These are phyloP conservation scores for Neonectria hederae DNA, from an alignment of 2,329 filamentous ascomycete genomes.

Conservation along the genomic window DNA sequence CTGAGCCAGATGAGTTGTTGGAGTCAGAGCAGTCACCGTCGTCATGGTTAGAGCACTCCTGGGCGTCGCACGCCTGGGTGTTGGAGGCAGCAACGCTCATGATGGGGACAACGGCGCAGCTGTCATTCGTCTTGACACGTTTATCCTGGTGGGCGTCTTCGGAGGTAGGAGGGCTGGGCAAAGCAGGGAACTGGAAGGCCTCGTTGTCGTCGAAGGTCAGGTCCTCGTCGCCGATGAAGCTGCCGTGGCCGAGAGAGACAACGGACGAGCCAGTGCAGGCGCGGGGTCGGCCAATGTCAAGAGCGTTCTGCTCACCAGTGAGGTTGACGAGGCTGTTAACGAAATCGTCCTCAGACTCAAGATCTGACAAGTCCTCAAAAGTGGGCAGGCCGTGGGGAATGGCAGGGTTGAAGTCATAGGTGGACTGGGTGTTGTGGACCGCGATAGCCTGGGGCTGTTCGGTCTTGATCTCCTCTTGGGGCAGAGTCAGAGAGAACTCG, in stretches of 20 bases:
- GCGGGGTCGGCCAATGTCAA: slow-evolving; percentile 75
- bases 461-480: slow-evolving; percentile 71
- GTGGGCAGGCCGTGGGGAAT: slow-evolving; percentile 69
- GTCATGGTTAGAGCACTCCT: slow-evolving; percentile 49
- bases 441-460: slow-evolving; percentile 60
- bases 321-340: slow-evolving; percentile 76
- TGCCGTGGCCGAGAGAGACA: slow-evolving; percentile 77
- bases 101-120: slow-evolving; percentile 47
- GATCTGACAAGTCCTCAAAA: slow-evolving; percentile 88
- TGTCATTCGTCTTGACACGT: slow-evolving; percentile 62
- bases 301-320: slow-evolving; percentile 50
- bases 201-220: slow-evolving; percentile 78
- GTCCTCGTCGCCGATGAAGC: slow-evolving; percentile 79
- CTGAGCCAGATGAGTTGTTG: slow-evolving; percentile 55
- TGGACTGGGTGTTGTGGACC: slow-evolving; percentile 47
- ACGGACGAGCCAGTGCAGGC: slow-evolving; percentile 74
- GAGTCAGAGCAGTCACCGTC: slow-evolving; percentile 52
- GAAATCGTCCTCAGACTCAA: slow-evolving; percentile 92
- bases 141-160: slow-evolving; percentile 64
- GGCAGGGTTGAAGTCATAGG: slow-evolving; percentile 64
- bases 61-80: slow-evolving; percentile 47
- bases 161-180: slow-evolving; percentile 67
- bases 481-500: slow-evolving; percentile 72
- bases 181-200: slow-evolving; percentile 65
- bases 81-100: slow-evolving; percentile 54